These are phyloP conservation scores for Truncatella angustata DNA, from an alignment of 2,329 filamentous ascomycete genomes.

Conservation along the genomic window DNA sequence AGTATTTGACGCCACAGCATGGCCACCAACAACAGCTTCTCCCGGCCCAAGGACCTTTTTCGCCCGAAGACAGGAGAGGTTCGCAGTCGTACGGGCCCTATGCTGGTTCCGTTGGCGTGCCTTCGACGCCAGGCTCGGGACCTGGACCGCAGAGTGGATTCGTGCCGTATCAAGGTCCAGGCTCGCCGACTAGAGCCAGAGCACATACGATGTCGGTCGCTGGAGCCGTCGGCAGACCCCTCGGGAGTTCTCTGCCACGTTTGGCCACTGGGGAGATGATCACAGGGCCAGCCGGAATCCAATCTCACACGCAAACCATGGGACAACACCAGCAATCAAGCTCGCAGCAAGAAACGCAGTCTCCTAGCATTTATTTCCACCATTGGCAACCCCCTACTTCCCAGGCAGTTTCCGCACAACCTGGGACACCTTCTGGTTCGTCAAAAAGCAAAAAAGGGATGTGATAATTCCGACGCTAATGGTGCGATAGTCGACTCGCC, in stretches of 20 bases:
- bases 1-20: slow-evolving; percentile 55
- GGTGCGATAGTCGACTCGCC: slow-evolving; percentile 69
- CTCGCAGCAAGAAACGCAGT: slow-evolving; percentile 62
- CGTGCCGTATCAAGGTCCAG: slow-evolving; percentile 39
- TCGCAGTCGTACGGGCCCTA: slow-evolving; percentile 47
- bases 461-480: slow-evolving; percentile 43
- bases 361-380: slow-evolving; percentile 82
- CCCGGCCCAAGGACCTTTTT: slow-evolving; percentile 46
- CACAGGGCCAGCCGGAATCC: slow-evolving; percentile 31
- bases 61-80: slow-evolving; percentile 56
- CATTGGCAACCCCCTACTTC: slow-evolving; percentile 84
- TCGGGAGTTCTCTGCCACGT: slow-evolving; percentile 38
- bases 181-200: slow-evolving; percentile 48
- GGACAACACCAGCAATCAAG: slow-evolving; percentile 51
- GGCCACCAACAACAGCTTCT: slow-evolving; percentile 50
- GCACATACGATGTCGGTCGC: slow-evolving; percentile 46
- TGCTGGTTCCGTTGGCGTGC: slow-evolving; percentile 35
- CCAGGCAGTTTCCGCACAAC: slow-evolving; percentile 62
- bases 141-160: slow-evolving; percentile 39
- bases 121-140: slow-evolving; percentile 41
- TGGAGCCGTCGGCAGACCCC: slow-evolving; percentile 35
- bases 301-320: slow-evolving; percentile 43
- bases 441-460: slow-evolving; percentile 50
- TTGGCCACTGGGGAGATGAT: slow-evolving; percentile 44
- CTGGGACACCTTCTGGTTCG: slow-evolving; percentile 74